Evolutionary conservation across 352 stramenopile species (phyloP).

Genomic region (Phytophthora crassamura): DNA sequence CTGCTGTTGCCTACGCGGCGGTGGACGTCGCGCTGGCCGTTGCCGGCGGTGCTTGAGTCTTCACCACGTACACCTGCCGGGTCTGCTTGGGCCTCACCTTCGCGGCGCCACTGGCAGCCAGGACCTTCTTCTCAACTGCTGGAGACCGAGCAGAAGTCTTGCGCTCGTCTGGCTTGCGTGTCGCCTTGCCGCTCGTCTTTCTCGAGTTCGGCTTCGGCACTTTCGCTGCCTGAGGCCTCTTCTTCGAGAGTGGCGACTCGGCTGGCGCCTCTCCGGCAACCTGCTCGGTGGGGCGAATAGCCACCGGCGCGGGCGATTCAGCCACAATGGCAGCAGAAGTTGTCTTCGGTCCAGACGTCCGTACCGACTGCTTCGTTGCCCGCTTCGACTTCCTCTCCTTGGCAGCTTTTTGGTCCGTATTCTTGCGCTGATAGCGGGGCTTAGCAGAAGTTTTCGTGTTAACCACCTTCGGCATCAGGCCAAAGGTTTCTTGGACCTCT

Average conservation of each 20-base stretch:
- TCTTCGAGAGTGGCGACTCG: slow-evolving; percentile 20
- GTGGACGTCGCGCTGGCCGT: slow-evolving; percentile 21
- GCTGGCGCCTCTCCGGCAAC: slow-evolving; percentile 29
- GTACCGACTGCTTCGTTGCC: slow-evolving; percentile 1
- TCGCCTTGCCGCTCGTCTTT: slow-evolving; percentile 1
- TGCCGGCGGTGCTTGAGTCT: slow-evolving; percentile 33
- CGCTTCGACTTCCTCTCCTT: slow-evolving; percentile 20
- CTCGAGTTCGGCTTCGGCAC: neutral
- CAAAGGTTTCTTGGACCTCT: slow-evolving; percentile 20
- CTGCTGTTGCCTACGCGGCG: slow-evolving; percentile 21
- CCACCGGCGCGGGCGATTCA: no score
- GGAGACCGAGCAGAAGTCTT: neutral
- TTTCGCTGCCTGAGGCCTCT: slow-evolving; percentile 12
- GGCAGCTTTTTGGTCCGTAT: neutral
- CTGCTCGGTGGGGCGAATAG: slow-evolving; percentile 15
- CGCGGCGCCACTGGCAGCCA: no score
- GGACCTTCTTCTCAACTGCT: no score
- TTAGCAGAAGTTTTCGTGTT: slow-evolving; percentile 11
- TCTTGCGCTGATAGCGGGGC: slow-evolving; percentile 9
- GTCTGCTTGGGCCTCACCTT: slow-evolving; percentile 28
- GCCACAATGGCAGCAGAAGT: slow-evolving; percentile 1
- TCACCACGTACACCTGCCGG: slow-evolving; percentile 47
- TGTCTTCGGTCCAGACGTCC: slow-evolving; percentile 6
- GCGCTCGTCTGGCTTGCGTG: slow-evolving; percentile 3
- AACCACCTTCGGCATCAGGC: neutral